Base-by-base conservation (phyloP, 257 asterid genomes). In the Leonotis leonurus region DNA sequence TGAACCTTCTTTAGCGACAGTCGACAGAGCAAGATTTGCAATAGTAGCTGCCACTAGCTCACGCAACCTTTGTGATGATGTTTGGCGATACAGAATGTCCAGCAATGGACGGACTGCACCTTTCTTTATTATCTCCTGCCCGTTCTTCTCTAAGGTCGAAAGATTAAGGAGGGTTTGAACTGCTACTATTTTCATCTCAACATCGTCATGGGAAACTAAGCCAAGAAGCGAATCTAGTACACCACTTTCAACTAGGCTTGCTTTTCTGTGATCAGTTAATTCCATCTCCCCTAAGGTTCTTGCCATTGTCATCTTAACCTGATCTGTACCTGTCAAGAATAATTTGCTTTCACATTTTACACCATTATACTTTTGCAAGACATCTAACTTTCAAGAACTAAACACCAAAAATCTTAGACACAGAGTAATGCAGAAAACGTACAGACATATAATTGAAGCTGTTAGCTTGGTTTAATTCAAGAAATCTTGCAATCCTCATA, bases 261-360 rank as follows among this genome's bases (percentile, higher is more conserved):
- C 70, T 74, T 84, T 84, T 51, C 74, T 81, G 50, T 80, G 88
- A 71, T 81, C 86, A 11, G 88, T 80, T 62, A 85, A 65, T 70
- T 85, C 92, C 77, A 77, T 75, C 65, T 82, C 92, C 20, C 81
- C 81, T 70, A 85, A 65, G 53, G 83, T 63, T 74, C 63, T 75
- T 9, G 89, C 89, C 92, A 85, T 85, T 35, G 52, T 75, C 74
- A 75, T 73, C 81, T 82, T 82, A 52, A 80, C 83, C 64, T 71
- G 74, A 64, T 78, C 75, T 8, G 80, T 62, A 56, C 86, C 91
- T 84, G 77, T 52, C 50, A 68, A 46, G 52, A 63, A 73, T 17
- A 58, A 48, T 16, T 27, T 39, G 25, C 37, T 43, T 49, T 27
- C 14, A 40, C 11, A 41, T 6, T n/a, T 24, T 9, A 24, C 62